Evolutionary conservation across 345 rosid species (phyloP).

Genomic region (Gossypium australe): DNA sequence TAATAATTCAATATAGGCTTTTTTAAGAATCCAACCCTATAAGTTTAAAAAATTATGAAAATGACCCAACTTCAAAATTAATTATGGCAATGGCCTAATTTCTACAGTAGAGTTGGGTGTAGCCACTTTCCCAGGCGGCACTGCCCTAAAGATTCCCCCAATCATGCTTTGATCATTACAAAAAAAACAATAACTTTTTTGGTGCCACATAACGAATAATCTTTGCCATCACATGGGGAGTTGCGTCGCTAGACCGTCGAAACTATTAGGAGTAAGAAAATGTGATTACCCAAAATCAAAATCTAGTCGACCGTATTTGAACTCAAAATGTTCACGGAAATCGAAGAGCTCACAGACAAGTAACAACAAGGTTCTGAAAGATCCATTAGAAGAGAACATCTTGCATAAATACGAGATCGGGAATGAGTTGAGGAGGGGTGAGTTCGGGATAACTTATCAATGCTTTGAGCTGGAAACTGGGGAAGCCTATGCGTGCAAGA

Average conservation of each 20-base stretch:
- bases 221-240: conserved; percentile 42
- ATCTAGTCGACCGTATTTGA: background rate
- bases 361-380: conserved; percentile 30
- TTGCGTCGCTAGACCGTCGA: conserved; percentile 46
- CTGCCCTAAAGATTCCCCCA: no score
- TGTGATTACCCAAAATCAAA: conserved; percentile 16
- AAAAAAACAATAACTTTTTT: no score
- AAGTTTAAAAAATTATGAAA: no score
- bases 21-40: no score
- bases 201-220: background rate
- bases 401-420: conserved; percentile 42
- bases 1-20: no score
- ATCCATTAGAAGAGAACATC: conserved; percentile 42
- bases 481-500: conserved; percentile 65
- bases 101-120: no score
- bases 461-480: conserved; percentile 46
- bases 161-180: no score
- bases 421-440: conserved; percentile 77
- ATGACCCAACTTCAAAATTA: no score
- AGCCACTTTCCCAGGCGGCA: no score
- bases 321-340: conserved; percentile 11
- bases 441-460: conserved; percentile 73
- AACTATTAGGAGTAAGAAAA: conserved; percentile 15
- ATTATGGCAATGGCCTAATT: no score
- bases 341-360: conserved; percentile 14